Conservation (phyloP, 73 alveolate genomes). For the Halteria grandinella region DNA sequence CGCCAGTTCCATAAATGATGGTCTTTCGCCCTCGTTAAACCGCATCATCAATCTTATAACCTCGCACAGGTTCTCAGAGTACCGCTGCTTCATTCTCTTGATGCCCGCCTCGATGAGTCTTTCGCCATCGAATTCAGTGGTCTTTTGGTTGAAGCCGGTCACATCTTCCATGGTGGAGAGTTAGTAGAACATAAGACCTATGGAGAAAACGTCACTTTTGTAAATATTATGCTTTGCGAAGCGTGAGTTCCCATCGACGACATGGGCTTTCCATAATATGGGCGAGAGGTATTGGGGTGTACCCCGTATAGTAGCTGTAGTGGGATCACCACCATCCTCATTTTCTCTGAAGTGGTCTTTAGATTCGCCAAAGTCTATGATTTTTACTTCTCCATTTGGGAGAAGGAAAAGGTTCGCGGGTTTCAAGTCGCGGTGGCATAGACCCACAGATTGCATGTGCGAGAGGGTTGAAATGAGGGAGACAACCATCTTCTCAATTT, state of each 20-base stretch:
- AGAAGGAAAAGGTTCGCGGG: constrained; percentile 93
- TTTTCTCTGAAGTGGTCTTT: constrained; percentile 91
- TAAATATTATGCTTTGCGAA: constrained; percentile 94
- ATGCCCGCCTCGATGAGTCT: constrained; percentile 80
- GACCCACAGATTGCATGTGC: constrained; percentile 85
- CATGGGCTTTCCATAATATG: constrained; percentile 96
- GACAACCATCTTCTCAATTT: constrained; percentile 83
- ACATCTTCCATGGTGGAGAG: constrained; percentile 95
- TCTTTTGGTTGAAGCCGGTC: constrained; percentile 90
- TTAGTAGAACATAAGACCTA: constrained; percentile 91
- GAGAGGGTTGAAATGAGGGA: constrained; percentile 91
- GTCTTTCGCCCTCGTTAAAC: constrained; percentile 93
- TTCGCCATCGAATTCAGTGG: constrained; percentile 90
- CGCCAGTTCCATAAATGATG: constrained; percentile 92
- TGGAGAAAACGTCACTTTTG: constrained; percentile 95
- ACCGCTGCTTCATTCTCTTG: constrained; percentile 56
- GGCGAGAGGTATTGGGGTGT: constrained; percentile 97
- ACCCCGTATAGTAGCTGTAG: constrained; percentile 97
- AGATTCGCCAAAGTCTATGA: constrained; percentile 96
- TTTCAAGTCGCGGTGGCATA: constrained; percentile 95
- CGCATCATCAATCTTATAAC: constrained; percentile 84
- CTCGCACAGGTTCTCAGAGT: constrained; percentile 77
- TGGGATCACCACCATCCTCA: constrained; percentile 92
- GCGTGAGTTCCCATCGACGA: constrained; percentile 92
- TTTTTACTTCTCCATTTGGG: constrained; percentile 88